A percentile compares a stretch with the other conserved stretches of the same genome.
These are phyloP conservation scores for Fusarium heterosporum DNA, from an alignment of 2,329 filamentous ascomycete genomes.

Conservation along the genomic window DNA sequence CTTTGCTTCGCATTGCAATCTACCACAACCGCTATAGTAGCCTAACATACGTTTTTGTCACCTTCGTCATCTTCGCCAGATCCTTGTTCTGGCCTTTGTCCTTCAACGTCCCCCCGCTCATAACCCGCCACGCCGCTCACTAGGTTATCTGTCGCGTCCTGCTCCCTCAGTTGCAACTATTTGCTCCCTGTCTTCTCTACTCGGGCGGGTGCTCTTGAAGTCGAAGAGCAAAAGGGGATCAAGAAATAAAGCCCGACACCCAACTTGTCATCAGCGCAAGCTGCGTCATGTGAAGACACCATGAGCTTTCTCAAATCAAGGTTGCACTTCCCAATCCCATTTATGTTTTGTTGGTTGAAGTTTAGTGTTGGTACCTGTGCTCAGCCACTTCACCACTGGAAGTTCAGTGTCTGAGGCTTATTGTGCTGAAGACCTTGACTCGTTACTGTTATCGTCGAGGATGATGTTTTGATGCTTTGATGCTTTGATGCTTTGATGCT, in stretches of 20 bases:
- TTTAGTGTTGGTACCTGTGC: conserved; percentile 3
- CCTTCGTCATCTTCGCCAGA: conserved; percentile 42
- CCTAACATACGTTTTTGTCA: conserved; percentile 37
- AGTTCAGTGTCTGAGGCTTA: conserved; percentile 11
- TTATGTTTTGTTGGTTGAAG: conserved; percentile 13
- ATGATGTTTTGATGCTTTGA: conserved; percentile 47
- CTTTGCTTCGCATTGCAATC: conserved; percentile 12
- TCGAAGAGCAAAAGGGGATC: conserved; percentile 12
- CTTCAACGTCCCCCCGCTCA: conserved; percentile 36
- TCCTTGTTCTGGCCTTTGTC: conserved; percentile 38
- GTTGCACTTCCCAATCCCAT: conserved; percentile 46
- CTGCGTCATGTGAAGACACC: conserved; percentile 54
- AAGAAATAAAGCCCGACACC: conserved; percentile 1
- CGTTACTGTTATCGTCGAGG: conserved; percentile 38
- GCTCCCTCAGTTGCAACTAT: conserved; percentile 19
- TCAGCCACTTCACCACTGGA: conserved; percentile 8
- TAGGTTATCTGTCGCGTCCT: conserved; percentile 18
- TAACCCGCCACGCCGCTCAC: conserved; percentile 37
- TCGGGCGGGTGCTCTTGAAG: conserved; percentile 19
- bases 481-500: no score
- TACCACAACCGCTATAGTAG: conserved; percentile 20
- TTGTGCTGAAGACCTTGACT: conserved; percentile 21
- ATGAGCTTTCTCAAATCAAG: conserved; percentile 59
- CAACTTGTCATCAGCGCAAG: conserved; percentile 40
- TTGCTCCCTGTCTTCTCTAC: conserved; percentile 13